Conservation (phyloP, 148 eudicot genomes). For the Hydrangea macrophylla region DNA sequence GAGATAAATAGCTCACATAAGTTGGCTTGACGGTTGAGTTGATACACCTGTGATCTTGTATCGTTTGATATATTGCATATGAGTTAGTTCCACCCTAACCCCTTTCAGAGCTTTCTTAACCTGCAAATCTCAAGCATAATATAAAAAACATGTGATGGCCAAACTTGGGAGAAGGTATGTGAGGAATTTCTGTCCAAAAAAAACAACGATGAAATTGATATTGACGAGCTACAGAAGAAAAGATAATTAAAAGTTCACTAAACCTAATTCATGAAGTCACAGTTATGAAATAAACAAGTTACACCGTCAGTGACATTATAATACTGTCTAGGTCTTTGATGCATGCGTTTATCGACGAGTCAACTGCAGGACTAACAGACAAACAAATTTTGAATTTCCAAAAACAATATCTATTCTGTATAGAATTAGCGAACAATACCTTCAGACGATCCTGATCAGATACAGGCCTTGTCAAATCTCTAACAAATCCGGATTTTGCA, state of each 20-base stretch:
- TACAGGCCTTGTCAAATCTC: slow-evolving; percentile 37
- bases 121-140: slow-evolving; percentile 26
- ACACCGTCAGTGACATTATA: no score
- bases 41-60: slow-evolving; percentile 54
- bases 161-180: background rate
- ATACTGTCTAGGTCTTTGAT: no score
- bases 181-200: background rate
- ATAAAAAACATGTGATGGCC: background rate
- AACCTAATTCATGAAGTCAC: no score
- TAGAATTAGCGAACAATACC: slow-evolving; percentile 48
- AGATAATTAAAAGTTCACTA: no score
- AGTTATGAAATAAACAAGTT: no score
- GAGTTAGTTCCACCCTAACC: slow-evolving; percentile 38
- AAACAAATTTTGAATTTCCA: no score
- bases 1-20: slow-evolving; percentile 38
- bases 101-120: slow-evolving; percentile 59
- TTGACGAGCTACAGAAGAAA: background rate
- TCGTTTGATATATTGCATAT: slow-evolving; percentile 28
- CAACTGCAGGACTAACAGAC: no score
- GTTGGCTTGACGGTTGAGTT: slow-evolving; percentile 29
- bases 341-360: no score
- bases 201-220: background rate
- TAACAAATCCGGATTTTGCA: slow-evolving; percentile 25
- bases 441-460: slow-evolving; percentile 51
- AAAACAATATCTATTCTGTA: no score